phyloP scores from a whole-genome alignment of 2,329 filamentous ascomycete genomes.

The Thelonectria discophora region DNA sequence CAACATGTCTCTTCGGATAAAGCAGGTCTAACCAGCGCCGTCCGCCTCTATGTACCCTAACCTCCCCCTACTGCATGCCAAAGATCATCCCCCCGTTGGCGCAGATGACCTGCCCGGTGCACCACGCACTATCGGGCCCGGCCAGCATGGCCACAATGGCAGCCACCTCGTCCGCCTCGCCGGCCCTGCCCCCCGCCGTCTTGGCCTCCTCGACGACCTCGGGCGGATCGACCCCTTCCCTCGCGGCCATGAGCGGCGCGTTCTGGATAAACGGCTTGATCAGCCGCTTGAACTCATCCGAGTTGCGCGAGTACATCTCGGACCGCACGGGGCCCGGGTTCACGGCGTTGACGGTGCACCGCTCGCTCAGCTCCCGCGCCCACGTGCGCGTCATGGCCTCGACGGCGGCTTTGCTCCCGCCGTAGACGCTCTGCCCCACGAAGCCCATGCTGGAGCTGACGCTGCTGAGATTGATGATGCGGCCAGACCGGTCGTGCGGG shows the following conservation, averaged over 20 bases:
- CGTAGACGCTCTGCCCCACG: constrained; percentile 61
- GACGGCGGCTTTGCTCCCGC: constrained; percentile 62
- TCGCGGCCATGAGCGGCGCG: constrained; percentile 40
- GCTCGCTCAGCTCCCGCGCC: constrained; percentile 62
- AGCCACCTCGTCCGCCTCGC: constrained; percentile 41
- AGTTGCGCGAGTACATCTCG: constrained; percentile 54
- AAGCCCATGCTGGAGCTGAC: constrained; percentile 59
- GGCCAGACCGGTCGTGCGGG: constrained; percentile 72
- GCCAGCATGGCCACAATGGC: constrained; percentile 39
- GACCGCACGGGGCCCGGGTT: constrained; percentile 64
- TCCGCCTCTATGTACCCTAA: constrained; percentile 19
- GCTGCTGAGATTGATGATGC: constrained; percentile 63
- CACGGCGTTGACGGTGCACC: constrained; percentile 61
- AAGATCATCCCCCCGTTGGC: constrained; percentile 44
- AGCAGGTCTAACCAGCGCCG: constrained; percentile 31
- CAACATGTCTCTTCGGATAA: constrained; percentile 14
- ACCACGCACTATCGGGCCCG: constrained; percentile 41
- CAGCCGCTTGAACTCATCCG: constrained; percentile 41
- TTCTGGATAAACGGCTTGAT: constrained; percentile 44
- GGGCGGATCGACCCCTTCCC: constrained; percentile 36
- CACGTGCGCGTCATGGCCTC: constrained; percentile 66
- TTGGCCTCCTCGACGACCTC: constrained; percentile 42
- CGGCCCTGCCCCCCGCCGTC: constrained; percentile 39
- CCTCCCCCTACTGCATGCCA: constrained; percentile 39
- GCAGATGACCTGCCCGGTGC: constrained; percentile 42